These are phyloP conservation scores for Tuber umbilicatum DNA, from an alignment of 495 filamentous ascomycete genomes.

Conservation along the genomic window DNA sequence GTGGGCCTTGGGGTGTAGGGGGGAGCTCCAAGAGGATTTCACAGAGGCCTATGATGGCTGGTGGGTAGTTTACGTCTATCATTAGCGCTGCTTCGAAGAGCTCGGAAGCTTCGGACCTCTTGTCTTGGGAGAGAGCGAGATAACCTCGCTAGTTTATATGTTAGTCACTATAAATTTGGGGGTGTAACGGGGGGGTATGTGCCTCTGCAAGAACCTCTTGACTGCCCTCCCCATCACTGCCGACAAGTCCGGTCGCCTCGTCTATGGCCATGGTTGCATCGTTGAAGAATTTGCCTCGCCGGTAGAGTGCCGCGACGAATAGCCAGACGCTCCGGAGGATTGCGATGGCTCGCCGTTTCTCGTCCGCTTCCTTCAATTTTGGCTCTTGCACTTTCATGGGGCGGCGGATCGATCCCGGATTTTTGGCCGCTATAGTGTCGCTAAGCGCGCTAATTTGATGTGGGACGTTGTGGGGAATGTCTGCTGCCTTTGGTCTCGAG, in stretches of 20 bases:
- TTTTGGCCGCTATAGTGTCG: slow-evolving; percentile 11
- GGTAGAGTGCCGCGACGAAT: slow-evolving; percentile 77
- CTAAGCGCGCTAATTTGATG: slow-evolving; percentile 16
- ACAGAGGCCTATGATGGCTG: slow-evolving; percentile 72
- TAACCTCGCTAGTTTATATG: slow-evolving; percentile 54
- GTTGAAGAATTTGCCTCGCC: slow-evolving; percentile 66
- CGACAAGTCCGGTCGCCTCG: slow-evolving; percentile 69
- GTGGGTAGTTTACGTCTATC: slow-evolving; percentile 66
- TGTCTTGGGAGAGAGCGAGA: slow-evolving; percentile 56
- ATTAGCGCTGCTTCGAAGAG: slow-evolving; percentile 74
- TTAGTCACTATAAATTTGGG: not conserved
- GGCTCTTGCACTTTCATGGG: slow-evolving; percentile 29
- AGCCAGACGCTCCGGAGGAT: slow-evolving; percentile 67
- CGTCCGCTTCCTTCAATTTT: slow-evolving; percentile 37
- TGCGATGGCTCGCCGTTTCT: slow-evolving; percentile 18
- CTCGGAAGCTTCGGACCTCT: slow-evolving; percentile 62
- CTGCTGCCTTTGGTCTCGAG: slow-evolving; percentile 6
- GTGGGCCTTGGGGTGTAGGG: not conserved
- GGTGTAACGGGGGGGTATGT: slow-evolving; percentile 3
- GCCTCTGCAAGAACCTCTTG: slow-evolving; percentile 27
- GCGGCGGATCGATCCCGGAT: slow-evolving; percentile 10
- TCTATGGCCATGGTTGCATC: slow-evolving; percentile 71
- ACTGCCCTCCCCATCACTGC: slow-evolving; percentile 10
- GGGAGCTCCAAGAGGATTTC: slow-evolving; percentile 59
- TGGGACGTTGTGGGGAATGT: slow-evolving; percentile 26